phyloP scores from a whole-genome alignment of 257 asterid genomes.

The Ocimum tenuiflorum region DNA sequence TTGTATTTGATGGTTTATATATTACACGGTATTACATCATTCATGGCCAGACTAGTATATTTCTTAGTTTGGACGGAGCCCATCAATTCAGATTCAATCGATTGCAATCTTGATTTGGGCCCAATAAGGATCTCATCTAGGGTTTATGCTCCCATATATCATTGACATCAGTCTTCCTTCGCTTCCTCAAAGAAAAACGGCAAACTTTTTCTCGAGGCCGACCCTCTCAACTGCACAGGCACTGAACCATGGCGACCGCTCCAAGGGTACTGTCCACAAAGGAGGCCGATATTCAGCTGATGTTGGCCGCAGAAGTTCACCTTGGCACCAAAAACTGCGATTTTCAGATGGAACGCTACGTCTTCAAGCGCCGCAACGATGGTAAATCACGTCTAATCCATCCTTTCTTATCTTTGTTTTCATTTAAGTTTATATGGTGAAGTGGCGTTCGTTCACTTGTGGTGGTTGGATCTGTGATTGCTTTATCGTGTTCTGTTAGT shows the following conservation, averaged over 20 bases:
- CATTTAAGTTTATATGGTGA: neutral
- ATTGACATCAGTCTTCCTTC: too few species aligned
- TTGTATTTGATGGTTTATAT: too few species aligned
- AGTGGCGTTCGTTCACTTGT: neutral
- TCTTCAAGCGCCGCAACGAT: slow-evolving; percentile 31
- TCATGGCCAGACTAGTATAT: too few species aligned
- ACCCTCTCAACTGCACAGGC: neutral
- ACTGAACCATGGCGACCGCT: neutral
- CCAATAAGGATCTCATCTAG: too few species aligned
- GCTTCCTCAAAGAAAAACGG: neutral
- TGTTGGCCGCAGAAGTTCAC: slow-evolving; percentile 35
- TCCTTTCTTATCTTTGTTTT: neutral
- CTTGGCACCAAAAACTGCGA: slow-evolving; percentile 36
- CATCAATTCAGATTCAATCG: too few species aligned
- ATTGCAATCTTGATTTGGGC: too few species aligned
- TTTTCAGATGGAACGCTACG: slow-evolving; percentile 33
- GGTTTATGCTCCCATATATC: too few species aligned
- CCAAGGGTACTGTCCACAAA: neutral
- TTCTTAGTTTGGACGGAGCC: too few species aligned
- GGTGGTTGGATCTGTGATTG: neutral
- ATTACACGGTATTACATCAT: too few species aligned
- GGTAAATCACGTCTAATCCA: neutral
- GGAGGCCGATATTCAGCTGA: slow-evolving; percentile 33
- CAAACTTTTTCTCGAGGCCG: neutral
- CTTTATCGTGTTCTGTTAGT: too few species aligned